Conservation (phyloP, 805 yeast species). For the Wickerhamomyces bisporus region DNA sequence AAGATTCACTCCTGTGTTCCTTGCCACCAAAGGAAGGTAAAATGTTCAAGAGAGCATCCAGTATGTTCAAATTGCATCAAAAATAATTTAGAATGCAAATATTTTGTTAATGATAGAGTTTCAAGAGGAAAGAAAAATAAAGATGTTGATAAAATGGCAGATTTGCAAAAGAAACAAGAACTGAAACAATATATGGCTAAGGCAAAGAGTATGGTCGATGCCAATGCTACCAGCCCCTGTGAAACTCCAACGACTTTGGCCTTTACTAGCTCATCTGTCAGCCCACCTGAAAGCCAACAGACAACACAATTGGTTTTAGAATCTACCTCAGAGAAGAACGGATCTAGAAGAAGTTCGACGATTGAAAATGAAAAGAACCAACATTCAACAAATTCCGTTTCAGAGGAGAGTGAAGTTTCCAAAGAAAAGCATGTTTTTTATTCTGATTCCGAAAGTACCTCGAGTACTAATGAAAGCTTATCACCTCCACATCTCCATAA, state of each 20-base stretch:
- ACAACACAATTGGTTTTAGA: constrained; percentile 3
- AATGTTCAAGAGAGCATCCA: constrained; percentile 50
- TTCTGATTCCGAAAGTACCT: constrained; percentile 22
- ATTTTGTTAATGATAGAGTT: constrained; percentile 53
- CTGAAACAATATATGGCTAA: constrained; percentile 19
- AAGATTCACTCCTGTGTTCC: constrained; percentile 51
- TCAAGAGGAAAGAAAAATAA: constrained; percentile 26
- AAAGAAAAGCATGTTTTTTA: constrained; percentile 17
- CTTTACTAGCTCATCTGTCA: neutral
- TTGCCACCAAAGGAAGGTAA: constrained; percentile 54
- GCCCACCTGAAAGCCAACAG: neutral
- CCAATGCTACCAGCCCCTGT: constrained; percentile 1
- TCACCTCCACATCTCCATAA: constrained; percentile 25
- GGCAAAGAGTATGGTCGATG: constrained; percentile 15
- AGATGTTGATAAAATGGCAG: constrained; percentile 19
- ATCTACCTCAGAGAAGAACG: neutral
- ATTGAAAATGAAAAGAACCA: too few relatives aligned
- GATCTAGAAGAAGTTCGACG: too few relatives aligned
- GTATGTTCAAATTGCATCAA: constrained; percentile 46
- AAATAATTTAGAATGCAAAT: constrained; percentile 43
- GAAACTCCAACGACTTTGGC: constrained; percentile 4
- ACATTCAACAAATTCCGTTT: neutral
- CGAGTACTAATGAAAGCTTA: constrained; percentile 20
- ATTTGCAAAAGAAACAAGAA: constrained; percentile 19
- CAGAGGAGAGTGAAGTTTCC: constrained; percentile 2